Evolutionary conservation across 2,329 filamentous ascomycete genomes (phyloP).

Genomic region (Aspergillus fischeri): DNA sequence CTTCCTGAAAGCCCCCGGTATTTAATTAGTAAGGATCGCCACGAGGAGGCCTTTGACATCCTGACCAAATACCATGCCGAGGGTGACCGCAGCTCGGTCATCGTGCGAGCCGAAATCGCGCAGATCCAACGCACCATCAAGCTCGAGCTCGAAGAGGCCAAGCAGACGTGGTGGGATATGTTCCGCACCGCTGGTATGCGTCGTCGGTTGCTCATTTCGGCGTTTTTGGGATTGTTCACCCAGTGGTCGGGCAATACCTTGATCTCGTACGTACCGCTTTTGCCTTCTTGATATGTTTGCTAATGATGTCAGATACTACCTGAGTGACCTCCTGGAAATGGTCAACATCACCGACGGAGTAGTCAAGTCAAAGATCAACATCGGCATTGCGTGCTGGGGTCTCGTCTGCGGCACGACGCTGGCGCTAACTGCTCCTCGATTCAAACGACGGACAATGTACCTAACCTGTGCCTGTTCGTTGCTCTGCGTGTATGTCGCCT

Average conservation of each 20-base stretch:
- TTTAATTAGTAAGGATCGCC: constrained; percentile 23
- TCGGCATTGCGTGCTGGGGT: constrained; percentile 39
- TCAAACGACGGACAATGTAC: constrained; percentile 43
- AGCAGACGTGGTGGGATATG: constrained; percentile 26
- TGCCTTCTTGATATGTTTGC: not conserved
- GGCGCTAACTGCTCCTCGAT: constrained; percentile 40
- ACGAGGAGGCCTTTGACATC: constrained; percentile 25
- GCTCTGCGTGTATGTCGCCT: constrained; percentile 52
- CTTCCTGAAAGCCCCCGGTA: constrained; percentile 26
- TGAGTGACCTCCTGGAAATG: constrained; percentile 32
- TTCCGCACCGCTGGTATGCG: constrained; percentile 29
- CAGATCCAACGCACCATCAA: constrained; percentile 58
- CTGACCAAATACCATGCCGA: constrained; percentile 48
- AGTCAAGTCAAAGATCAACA: constrained; percentile 39
- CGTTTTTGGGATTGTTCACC: constrained; percentile 32
- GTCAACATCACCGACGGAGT: constrained; percentile 36
- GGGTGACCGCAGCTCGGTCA: constrained; percentile 47
- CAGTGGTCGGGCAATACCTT: constrained; percentile 41
- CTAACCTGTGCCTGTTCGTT: constrained; percentile 49
- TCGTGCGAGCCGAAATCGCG: constrained; percentile 57
- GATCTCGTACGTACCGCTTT: constrained; percentile 13
- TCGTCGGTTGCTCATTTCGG: constrained; percentile 26
- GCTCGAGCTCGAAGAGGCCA: constrained; percentile 47
- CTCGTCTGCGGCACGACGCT: constrained; percentile 36
- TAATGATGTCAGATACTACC: constrained; percentile 15